phyloP scores from a whole-genome alignment of 352 stramenopile genomes.

The Thalassiosira hispida region DNA sequence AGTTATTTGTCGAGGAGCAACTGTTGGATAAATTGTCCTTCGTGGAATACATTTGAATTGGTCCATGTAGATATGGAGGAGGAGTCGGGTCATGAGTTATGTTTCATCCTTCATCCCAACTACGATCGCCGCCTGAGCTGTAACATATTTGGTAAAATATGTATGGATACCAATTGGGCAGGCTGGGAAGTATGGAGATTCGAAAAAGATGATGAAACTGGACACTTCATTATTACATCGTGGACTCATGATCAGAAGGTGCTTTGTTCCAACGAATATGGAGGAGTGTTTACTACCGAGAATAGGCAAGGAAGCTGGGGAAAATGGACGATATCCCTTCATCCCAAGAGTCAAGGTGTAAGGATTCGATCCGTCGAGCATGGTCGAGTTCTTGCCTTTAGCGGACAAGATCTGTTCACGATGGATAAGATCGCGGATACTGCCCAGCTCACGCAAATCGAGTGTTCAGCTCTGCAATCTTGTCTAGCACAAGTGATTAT shows the following conservation, averaged over 20 bases:
- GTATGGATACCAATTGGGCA: constrained; percentile 36
- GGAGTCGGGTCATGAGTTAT: constrained; percentile 48
- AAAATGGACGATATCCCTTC: constrained; percentile 17
- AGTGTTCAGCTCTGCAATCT: constrained; percentile 31
- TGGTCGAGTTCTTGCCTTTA: constrained; percentile 32
- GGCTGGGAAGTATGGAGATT: constrained; percentile 67
- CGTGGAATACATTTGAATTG: too few relatives aligned
- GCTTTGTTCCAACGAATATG: constrained; percentile 52
- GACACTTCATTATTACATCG: constrained; percentile 57
- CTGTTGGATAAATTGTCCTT: too few relatives aligned
- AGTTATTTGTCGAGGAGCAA: too few relatives aligned
- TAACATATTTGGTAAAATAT: constrained; percentile 54
- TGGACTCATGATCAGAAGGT: constrained; percentile 61
- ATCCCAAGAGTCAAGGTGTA: constrained; percentile 14
- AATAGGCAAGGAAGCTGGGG: constrained; percentile 20
- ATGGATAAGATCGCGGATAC: constrained; percentile 29
- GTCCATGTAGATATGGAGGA: too few relatives aligned
- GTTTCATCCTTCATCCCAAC: constrained; percentile 48
- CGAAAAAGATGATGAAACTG: constrained; percentile 32
- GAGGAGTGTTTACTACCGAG: constrained; percentile 39
- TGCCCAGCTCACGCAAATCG: constrained; percentile 22
- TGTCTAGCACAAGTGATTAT: constrained; percentile 31
- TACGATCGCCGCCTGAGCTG: constrained; percentile 50
- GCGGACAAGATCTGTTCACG: constrained; percentile 37
- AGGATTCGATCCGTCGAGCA: constrained; percentile 43